Conservation (phyloP, 371 early-diverging fungal genomes). For the Polyrhizophydium stewartii region DNA sequence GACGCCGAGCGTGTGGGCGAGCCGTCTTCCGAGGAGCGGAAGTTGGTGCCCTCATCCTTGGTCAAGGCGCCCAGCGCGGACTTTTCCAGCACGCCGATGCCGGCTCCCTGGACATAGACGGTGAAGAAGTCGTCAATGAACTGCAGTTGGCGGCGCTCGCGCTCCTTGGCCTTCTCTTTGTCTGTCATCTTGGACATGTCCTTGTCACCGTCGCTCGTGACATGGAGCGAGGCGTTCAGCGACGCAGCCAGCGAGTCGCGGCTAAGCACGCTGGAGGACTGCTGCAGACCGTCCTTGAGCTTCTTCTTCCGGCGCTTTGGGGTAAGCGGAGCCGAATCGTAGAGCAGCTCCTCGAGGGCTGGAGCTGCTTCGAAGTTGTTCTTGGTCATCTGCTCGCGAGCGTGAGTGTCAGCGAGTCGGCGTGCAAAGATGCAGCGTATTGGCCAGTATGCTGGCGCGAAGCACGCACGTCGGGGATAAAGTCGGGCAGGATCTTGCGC, state of each 20-base stretch:
- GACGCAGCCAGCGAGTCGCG: not conserved
- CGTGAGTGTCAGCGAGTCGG: too few species aligned
- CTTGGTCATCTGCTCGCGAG: conserved; percentile 5
- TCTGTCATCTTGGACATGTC: not conserved
- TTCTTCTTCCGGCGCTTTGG: conserved; percentile 10
- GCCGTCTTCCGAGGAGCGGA: too few species aligned
- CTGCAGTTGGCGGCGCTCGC: not conserved
- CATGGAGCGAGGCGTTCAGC: not conserved
- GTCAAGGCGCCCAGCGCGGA: not conserved
- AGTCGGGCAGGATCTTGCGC: conserved; percentile 5
- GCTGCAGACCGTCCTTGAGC: not conserved
- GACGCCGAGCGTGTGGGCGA: too few species aligned
- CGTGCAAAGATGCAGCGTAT: too few species aligned
- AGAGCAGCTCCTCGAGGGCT: conserved; percentile 15
- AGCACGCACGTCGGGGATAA: conserved; percentile 9
- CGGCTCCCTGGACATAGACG: conserved; percentile 1
- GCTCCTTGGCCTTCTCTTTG: conserved; percentile 3
- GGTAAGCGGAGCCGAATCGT: conserved; percentile 8
- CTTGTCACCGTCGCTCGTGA: not conserved
- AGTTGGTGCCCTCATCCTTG: too few species aligned
- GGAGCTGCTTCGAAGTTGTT: conserved; percentile 11
- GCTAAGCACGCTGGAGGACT: not conserved
- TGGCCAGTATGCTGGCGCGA: too few species aligned
- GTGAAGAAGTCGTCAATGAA: conserved; percentile 1
- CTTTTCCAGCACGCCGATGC: not conserved